These are phyloP conservation scores for Talaromyces adpressus DNA, from an alignment of 495 filamentous ascomycete species.

Conservation along the genomic window DNA sequence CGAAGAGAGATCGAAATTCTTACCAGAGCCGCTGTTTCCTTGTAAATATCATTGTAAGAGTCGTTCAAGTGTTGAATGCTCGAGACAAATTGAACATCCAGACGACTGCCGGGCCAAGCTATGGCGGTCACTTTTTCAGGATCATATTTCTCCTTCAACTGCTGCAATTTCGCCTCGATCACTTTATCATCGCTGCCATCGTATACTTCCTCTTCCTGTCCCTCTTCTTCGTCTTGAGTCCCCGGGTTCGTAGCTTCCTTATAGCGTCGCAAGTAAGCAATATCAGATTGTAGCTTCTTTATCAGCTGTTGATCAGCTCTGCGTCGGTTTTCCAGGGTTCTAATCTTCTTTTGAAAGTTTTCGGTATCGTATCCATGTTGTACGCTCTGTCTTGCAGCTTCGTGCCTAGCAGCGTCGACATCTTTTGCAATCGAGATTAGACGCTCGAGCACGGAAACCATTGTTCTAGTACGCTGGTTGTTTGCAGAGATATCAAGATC, in stretches of 20 bases:
- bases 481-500: background rate
- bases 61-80: conserved; percentile 9
- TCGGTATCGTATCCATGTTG: conserved; percentile 2
- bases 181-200: conserved; percentile 9
- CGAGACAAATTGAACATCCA: conserved; percentile 8
- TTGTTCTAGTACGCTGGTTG: background rate
- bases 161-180: conserved; percentile 6
- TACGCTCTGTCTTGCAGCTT: background rate
- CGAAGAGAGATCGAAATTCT: conserved; percentile 23
- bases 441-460: background rate
- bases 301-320: conserved; percentile 14
- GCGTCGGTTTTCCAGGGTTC: conserved; percentile 17
- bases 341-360: conserved; percentile 17
- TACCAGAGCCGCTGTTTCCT: conserved; percentile 18
- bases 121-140: conserved; percentile 18
- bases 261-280: conserved; percentile 15
- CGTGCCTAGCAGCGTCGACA: background rate
- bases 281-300: conserved; percentile 20
- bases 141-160: conserved; percentile 23
- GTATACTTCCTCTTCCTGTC: conserved; percentile 12
- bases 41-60: conserved; percentile 31
- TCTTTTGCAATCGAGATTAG: background rate
- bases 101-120: no score
- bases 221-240: conserved; percentile 11
- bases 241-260: background rate